Base-by-base conservation (phyloP, 805 yeast species). In the Cyberlindnera suaveolens region DNA sequence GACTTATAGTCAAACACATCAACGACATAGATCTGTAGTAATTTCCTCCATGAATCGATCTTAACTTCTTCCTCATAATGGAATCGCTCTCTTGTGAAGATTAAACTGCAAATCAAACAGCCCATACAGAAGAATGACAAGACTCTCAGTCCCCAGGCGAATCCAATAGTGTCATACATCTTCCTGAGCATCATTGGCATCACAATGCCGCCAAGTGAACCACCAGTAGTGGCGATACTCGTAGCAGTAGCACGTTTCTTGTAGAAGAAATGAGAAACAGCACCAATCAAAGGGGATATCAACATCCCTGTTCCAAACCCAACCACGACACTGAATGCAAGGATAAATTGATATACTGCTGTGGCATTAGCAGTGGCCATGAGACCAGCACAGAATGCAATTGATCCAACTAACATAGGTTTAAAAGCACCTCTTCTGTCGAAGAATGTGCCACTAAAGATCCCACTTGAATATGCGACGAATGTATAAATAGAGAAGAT, bases 131-230 rank as follows among this genome's bases (percentile, higher is more conserved):
- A 55, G 48, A 77, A 69, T 0, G 75, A 76, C 38, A 75, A 58
- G 14, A 68, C 62, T 40, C 83, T 64, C 36, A 74, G 64, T 4
- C 77, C 71, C 82, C 82, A 77, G 10, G 63, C 65, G 51, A 73
- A 76, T 1, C 82, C 82, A 19, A 74, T 65, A 13, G 58, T 52
- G 6, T 51, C 45, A 40, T 70, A 66, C 38, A 75, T 56, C 16
- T 54, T 56, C 35, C 72, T 65, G 15, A 75, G 64, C 63, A 71
- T 63, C 35, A 73, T 57, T 13, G 80, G 77, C 53, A 71, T 73
- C 18, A 71, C 42, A 41, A 72, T 58, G 13, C 78, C 77, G 4
- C 82, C 82, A 10, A 74, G 52, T 5, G 77, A 68, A 0, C 79
- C 75, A 14, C 80, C 80, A 8, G 70, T 54, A 2, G 76, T 70